A percentile compares a stretch with the other conserved stretches of the same genome.
phyloP scores from a whole-genome alignment of 2,329 filamentous ascomycete species.

The Colletotrichum brevisporum region DNA sequence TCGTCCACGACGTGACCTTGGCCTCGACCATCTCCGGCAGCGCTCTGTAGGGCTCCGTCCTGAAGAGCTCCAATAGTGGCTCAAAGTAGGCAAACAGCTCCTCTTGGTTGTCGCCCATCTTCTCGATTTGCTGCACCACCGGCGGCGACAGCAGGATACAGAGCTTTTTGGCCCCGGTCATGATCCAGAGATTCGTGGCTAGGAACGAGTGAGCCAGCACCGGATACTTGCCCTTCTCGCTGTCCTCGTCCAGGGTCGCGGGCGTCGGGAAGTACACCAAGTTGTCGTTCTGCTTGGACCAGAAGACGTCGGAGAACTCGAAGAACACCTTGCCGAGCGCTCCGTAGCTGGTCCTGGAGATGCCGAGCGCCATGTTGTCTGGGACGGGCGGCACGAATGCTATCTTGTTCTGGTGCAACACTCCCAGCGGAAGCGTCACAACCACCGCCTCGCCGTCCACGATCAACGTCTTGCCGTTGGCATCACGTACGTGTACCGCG shows the following conservation, averaged over 20 bases:
- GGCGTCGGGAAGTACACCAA: constrained; percentile 18
- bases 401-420: neutral
- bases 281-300: constrained; percentile 19
- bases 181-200: constrained; percentile 14
- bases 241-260: constrained; percentile 4
- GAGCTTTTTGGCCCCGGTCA: constrained; percentile 6
- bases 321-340: constrained; percentile 19
- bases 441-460: constrained; percentile 8
- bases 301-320: constrained; percentile 24
- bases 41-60: neutral
- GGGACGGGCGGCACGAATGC: constrained; percentile 1
- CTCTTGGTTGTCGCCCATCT: neutral
- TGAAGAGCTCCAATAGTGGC: constrained; percentile 9
- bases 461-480: neutral
- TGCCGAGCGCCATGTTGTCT: neutral
- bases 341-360: constrained; percentile 11
- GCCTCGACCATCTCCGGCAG: neutral
- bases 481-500: neutral
- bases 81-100: constrained; percentile 10
- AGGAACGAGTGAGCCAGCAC: constrained; percentile 1
- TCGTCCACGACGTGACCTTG: constrained; percentile 18
- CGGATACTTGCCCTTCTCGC: constrained; percentile 10
- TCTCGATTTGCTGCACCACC: constrained; percentile 4
- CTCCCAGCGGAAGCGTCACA: constrained; percentile 18
- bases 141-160: constrained; percentile 15